phyloP scores from a whole-genome alignment of 2,329 filamentous ascomycete genomes.

The Dactylonectria macrodidyma region DNA sequence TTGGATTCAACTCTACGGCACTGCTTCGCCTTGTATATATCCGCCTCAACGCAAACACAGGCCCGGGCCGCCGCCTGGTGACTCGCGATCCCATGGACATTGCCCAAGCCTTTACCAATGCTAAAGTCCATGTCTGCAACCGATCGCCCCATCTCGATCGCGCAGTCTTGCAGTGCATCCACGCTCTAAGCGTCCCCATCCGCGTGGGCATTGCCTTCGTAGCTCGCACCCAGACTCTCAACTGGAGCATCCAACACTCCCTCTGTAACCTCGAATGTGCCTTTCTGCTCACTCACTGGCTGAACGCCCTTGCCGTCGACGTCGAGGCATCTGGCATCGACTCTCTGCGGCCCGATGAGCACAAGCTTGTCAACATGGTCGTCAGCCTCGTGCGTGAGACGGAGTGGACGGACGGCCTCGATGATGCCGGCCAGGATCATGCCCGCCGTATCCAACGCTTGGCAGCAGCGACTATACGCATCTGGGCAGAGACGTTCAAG shows the following conservation, averaged over 20 bases:
- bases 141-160: slow-evolving; percentile 31
- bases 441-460: slow-evolving; percentile 19
- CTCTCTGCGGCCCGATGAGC: slow-evolving; percentile 12
- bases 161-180: slow-evolving; percentile 32
- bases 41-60: slow-evolving; percentile 37
- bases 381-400: slow-evolving; percentile 19
- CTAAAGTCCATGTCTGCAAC: slow-evolving; percentile 5
- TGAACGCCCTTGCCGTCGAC: slow-evolving; percentile 15
- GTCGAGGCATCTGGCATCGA: slow-evolving; percentile 16
- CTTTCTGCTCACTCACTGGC: slow-evolving; percentile 31
- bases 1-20: slow-evolving; percentile 68
- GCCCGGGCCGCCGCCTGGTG: slow-evolving; percentile 15
- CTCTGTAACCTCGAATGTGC: slow-evolving; percentile 34
- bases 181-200: slow-evolving; percentile 32
- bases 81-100: slow-evolving; percentile 14
- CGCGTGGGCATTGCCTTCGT: slow-evolving; percentile 35
- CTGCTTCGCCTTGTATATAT: slow-evolving; percentile 50
- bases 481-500: slow-evolving; percentile 37
- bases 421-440: slow-evolving; percentile 4
- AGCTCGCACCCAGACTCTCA: slow-evolving; percentile 29
- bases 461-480: slow-evolving; percentile 20
- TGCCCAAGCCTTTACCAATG: slow-evolving; percentile 8
- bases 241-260: slow-evolving; percentile 35
- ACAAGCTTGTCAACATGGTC: slow-evolving; percentile 27
- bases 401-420: slow-evolving; percentile 1